A percentile compares a stretch with the other conserved stretches of the same genome.
Evolutionary conservation across 495 filamentous ascomycete genomes (phyloP).

Genomic region (Neurospora sp.): DNA sequence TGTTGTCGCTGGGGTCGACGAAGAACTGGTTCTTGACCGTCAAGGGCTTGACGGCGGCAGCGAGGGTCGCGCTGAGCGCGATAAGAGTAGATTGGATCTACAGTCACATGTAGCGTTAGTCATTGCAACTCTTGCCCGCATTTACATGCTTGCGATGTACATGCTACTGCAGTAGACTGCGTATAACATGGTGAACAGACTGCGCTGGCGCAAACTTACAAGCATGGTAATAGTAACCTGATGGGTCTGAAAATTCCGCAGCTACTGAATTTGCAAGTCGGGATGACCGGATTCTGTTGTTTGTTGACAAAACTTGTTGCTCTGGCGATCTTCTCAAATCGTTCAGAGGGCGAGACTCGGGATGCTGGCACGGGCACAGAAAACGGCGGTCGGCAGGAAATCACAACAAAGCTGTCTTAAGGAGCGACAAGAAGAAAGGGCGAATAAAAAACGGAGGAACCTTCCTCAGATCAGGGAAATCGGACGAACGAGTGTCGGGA

Average conservation of each 20-base stretch:
- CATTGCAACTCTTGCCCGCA: not conserved
- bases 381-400: not conserved
- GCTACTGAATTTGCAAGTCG: not conserved
- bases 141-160: not conserved
- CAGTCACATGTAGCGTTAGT: not conserved
- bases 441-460: not conserved
- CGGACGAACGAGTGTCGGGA: not conserved
- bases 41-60: slow-evolving; percentile 60
- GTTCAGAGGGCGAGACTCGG: not conserved
- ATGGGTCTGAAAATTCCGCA: not conserved
- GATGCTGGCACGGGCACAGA: not conserved
- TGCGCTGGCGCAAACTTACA: not conserved
- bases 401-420: not conserved
- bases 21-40: slow-evolving; percentile 71
- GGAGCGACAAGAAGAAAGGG: not conserved
- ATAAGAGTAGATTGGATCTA: slow-evolving; percentile 32
- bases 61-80: slow-evolving; percentile 42
- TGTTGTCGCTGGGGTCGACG: slow-evolving; percentile 68
- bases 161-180: not conserved
- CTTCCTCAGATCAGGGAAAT: not conserved
- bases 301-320: not conserved
- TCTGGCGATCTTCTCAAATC: not conserved
- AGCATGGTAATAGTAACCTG: not conserved
- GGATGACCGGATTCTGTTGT: not conserved
- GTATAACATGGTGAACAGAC: not conserved